Percentiles rank a stretch among this genome's conserved stretches.
These are phyloP conservation scores for Proliferodiscus dingleyae DNA, from an alignment of 2,329 filamentous ascomycete species.

Conservation along the genomic window DNA sequence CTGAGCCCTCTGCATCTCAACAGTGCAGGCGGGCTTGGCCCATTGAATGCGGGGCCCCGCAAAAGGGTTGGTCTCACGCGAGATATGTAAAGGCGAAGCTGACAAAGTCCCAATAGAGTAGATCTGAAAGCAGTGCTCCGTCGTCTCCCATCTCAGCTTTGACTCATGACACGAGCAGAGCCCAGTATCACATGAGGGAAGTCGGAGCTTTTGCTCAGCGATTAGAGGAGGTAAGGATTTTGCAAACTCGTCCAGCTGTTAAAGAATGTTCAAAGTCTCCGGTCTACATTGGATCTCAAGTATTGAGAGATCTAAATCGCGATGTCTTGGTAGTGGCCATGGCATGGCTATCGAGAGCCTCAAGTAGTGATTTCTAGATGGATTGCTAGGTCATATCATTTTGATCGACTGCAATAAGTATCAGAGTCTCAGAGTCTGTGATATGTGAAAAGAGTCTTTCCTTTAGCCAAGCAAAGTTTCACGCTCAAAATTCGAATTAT, in stretches of 20 bases:
- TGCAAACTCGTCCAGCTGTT: not conserved
- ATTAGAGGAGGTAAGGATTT: constrained; percentile 7
- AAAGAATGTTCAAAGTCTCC: not conserved
- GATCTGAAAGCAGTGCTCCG: constrained; percentile 1
- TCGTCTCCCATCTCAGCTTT: not conserved
- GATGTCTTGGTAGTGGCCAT: no score
- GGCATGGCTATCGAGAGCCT: no score
- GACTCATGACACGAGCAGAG: constrained; percentile 9
- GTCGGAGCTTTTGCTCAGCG: constrained; percentile 7
- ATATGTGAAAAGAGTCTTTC: no score
- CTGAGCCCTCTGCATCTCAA: no score
- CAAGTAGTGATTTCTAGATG: no score
- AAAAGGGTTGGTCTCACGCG: not conserved
- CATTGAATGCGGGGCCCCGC: no score
- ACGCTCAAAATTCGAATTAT: no score
- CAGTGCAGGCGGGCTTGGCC: no score
- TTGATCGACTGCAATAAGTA: no score
- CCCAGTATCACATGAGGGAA: constrained; percentile 11
- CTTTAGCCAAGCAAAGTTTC: no score
- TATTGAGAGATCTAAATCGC: not conserved
- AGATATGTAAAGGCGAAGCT: not conserved
- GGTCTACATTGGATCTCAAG: not conserved
- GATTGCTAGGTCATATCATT: no score
- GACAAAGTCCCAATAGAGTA: not conserved
- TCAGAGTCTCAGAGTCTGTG: no score